These are phyloP conservation scores for Solanum virginianum DNA, from an alignment of 257 asterid species.

Conservation along the genomic window DNA sequence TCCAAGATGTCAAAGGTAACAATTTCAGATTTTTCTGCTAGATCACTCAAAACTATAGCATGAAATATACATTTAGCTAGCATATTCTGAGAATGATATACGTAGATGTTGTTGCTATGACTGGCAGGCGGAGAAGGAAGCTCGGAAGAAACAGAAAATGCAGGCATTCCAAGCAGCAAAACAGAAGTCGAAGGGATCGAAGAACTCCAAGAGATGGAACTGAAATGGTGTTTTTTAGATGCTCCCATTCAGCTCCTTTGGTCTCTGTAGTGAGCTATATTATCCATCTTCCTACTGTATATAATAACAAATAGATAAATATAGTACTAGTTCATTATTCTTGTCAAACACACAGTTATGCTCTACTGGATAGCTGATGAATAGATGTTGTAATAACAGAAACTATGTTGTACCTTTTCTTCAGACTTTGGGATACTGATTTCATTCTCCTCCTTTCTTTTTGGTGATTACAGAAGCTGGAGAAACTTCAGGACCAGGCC, in stretches of 20 bases:
- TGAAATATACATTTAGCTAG: neutral
- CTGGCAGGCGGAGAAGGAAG: slow-evolving; percentile 83
- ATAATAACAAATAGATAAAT: neutral
- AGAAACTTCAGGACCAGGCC: slow-evolving; percentile 72
- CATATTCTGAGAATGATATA: neutral
- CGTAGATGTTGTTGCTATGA: neutral
- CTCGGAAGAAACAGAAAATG: slow-evolving; percentile 86
- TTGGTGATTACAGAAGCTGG: slow-evolving; percentile 67
- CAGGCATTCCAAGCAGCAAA: slow-evolving; percentile 94
- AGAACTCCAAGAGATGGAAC: slow-evolving; percentile 89
- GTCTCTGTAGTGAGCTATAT: neutral
- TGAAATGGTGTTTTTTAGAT: slow-evolving; percentile 7
- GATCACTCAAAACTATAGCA: neutral
- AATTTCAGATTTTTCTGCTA: neutral
- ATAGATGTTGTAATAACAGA: neutral
- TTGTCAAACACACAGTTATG: neutral
- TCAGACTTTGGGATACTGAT: neutral
- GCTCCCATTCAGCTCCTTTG: neutral
- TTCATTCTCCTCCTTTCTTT: neutral
- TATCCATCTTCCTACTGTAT: neutral
- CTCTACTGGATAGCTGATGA: neutral
- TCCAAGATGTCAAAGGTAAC: slow-evolving; percentile 97
- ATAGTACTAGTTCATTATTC: neutral
- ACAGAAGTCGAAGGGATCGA: slow-evolving; percentile 62
- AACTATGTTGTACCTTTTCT: neutral